These are phyloP conservation scores for Dothiorella sarmentorum DNA, from an alignment of 2,329 filamentous ascomycete species.

Conservation along the genomic window DNA sequence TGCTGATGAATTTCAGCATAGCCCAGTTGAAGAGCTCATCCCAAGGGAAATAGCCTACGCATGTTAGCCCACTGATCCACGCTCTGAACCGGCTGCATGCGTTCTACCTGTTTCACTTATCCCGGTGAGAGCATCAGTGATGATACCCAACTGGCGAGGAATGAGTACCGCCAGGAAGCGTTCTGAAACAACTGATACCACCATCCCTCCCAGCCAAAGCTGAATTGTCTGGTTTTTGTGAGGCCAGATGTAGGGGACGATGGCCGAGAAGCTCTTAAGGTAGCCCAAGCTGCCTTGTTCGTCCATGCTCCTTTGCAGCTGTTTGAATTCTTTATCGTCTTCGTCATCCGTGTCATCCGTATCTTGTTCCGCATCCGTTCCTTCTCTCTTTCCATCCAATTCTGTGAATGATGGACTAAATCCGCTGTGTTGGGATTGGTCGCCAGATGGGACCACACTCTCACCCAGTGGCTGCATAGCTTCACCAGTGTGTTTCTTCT, in stretches of 20 bases:
- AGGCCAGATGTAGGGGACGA: slow-evolving; percentile 74
- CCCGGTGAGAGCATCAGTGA: slow-evolving; percentile 59
- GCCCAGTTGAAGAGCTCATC: slow-evolving; percentile 1
- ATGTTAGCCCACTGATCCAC: background rate
- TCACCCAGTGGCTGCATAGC: too few relatives aligned
- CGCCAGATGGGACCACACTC: too few relatives aligned
- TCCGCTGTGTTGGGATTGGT: too few relatives aligned
- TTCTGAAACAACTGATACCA: slow-evolving; percentile 59
- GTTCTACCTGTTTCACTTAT: background rate
- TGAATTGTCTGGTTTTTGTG: slow-evolving; percentile 61
- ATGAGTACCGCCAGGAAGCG: slow-evolving; percentile 70
- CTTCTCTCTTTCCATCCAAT: too few relatives aligned
- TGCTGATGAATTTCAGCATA: background rate
- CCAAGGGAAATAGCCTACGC: background rate
- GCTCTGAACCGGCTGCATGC: too few relatives aligned
- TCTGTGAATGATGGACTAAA: too few relatives aligned
- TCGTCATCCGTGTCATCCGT: too few relatives aligned
- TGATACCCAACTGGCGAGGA: slow-evolving; percentile 69
- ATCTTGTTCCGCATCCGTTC: too few relatives aligned
- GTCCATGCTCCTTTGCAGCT: slow-evolving; percentile 51
- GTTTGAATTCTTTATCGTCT: slow-evolving; percentile 47
- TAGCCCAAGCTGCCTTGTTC: slow-evolving; percentile 71
- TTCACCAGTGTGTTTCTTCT: too few relatives aligned
- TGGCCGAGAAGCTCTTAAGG: slow-evolving; percentile 64
- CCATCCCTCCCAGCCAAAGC: slow-evolving; percentile 60